A percentile compares a stretch with the other conserved stretches of the same genome.
phyloP scores from a whole-genome alignment of 345 rosid species.

The Fremontodendron californicum region DNA sequence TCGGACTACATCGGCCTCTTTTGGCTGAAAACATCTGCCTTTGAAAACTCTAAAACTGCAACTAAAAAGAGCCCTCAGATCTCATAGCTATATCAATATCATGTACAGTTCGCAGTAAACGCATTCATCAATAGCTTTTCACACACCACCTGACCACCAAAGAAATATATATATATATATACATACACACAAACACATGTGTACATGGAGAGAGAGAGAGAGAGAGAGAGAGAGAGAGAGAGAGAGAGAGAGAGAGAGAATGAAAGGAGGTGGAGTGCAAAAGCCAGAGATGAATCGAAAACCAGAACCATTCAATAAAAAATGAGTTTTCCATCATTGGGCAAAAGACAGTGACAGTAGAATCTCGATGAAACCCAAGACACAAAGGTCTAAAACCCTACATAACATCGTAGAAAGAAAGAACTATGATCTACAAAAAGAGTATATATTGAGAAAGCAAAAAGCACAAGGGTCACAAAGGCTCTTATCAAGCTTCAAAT shows the following conservation, averaged over 20 bases:
- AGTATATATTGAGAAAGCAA: background rate
- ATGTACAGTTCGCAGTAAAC: background rate
- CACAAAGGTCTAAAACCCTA: background rate
- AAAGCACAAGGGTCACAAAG: background rate
- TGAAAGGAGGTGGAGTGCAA: background rate
- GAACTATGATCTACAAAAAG: background rate
- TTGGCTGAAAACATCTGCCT: background rate
- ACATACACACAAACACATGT: background rate
- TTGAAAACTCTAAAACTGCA: background rate
- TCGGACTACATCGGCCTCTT: background rate
- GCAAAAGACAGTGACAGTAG: background rate
- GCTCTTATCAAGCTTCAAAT: background rate
- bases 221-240: conserved; percentile 7
- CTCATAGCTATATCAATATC: background rate
- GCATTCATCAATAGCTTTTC: conserved; percentile 8
- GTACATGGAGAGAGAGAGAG: background rate
- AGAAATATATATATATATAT: background rate
- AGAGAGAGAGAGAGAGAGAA: conserved; percentile 13
- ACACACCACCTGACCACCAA: conserved; percentile 2
- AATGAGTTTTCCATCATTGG: conserved; percentile 22
- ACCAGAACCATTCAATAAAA: conserved; percentile 5
- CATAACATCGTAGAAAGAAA: background rate
- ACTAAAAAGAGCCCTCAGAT: conserved; percentile 7
- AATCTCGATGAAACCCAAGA: background rate
- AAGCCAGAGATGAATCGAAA: conserved; percentile 9